phyloP scores from a whole-genome alignment of 441 rosid species.

The Kokia cookei region DNA sequence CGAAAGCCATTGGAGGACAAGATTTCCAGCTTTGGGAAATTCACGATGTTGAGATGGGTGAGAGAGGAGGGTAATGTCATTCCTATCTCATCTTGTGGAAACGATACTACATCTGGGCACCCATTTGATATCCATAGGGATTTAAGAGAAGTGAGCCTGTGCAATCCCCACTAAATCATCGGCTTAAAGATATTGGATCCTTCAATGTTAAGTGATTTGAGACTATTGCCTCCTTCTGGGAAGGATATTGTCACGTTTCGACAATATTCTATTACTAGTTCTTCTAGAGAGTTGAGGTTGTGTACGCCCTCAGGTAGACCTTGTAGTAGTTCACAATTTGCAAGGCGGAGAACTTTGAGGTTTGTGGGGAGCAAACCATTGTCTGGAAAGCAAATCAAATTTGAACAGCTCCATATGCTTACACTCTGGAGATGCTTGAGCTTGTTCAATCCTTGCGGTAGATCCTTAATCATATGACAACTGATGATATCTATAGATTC shows the following conservation, averaged over 20 bases:
- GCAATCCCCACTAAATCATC: slow-evolving; percentile 17
- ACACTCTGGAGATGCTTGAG: not conserved
- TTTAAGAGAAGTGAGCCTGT: slow-evolving; percentile 19
- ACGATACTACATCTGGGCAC: slow-evolving; percentile 14
- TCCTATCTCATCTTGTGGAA: slow-evolving; percentile 11
- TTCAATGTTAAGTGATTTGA: not conserved
- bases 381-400: not conserved
- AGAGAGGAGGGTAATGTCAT: not conserved
- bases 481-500: not conserved
- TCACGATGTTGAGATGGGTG: not conserved
- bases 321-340: not conserved
- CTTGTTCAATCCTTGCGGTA: not conserved
- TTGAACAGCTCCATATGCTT: not conserved
- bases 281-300: not conserved
- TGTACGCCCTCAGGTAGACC: not conserved
- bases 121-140: not conserved
- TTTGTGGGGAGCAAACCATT: not conserved
- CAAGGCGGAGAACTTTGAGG: not conserved
- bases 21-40: not conserved
- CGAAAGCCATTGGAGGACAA: not conserved
- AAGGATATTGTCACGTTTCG: not conserved
- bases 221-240: not conserved
- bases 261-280: not conserved
- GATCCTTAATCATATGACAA: not conserved
- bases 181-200: slow-evolving; percentile 9